phyloP scores from a whole-genome alignment of 2,329 filamentous ascomycete genomes.

The Hymenoscyphus occultus region DNA sequence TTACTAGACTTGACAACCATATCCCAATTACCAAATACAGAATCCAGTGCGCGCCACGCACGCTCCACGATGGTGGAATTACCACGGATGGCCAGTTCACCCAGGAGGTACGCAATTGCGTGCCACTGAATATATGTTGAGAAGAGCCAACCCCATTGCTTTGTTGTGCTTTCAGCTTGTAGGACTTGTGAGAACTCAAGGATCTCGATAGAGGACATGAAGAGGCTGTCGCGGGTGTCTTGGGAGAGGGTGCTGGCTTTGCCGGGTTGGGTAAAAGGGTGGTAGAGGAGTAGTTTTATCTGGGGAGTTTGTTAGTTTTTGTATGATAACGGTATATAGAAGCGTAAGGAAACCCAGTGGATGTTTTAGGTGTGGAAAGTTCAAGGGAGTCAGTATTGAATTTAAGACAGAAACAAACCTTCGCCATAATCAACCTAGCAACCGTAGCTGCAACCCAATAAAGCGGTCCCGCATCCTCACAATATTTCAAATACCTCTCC shows the following conservation, averaged over 20 bases:
- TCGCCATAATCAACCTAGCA: conserved; percentile 40
- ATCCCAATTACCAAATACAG: conserved; percentile 31
- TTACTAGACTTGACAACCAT: conserved; percentile 36
- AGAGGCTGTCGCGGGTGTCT: conserved; percentile 38
- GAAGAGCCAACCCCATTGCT: conserved; percentile 43
- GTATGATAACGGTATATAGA: too few relatives aligned
- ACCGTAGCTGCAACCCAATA: conserved; percentile 50
- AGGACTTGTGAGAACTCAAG: conserved; percentile 42
- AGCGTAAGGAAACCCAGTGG: too few relatives aligned
- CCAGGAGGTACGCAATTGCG: conserved; percentile 43
- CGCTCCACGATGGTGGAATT: conserved; percentile 40
- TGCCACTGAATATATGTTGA: conserved; percentile 44
- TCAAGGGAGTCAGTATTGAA: background rate
- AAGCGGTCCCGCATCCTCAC: conserved; percentile 42
- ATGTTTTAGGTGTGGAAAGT: too few relatives aligned
- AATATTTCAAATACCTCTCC: conserved; percentile 35
- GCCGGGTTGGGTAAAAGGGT: conserved; percentile 34
- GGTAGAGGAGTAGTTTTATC: conserved; percentile 39
- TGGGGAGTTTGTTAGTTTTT: background rate
- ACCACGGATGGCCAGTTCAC: conserved; percentile 39
- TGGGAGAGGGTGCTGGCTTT: conserved; percentile 34
- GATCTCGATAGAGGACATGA: conserved; percentile 41
- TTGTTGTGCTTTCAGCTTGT: conserved; percentile 38
- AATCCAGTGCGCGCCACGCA: conserved; percentile 41
- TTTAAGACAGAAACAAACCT: conserved; percentile 17